Base-by-base conservation (phyloP, 2,329 filamentous ascomycete genomes). In the Thielaviopsis punctulata region DNA sequence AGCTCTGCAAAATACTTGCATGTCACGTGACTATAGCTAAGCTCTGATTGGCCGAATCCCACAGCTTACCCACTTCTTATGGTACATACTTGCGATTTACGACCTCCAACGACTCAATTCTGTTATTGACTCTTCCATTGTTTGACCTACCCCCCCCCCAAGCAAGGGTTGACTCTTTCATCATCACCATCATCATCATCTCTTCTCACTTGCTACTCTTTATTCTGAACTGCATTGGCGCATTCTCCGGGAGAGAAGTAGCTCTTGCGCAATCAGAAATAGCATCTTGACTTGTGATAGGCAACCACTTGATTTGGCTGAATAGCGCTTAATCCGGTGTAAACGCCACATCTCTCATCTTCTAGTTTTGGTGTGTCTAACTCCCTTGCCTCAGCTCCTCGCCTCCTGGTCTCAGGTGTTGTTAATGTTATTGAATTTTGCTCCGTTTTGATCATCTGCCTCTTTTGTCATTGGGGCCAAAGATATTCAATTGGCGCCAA, bases 161-260 rank as follows among this genome's bases (percentile, higher is more conserved):
- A 51, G 44, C 52, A 51, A 33, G 48, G 48, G 44, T 54, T 51
- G 43, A 48, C 33, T 19, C 46, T 47, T 45, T 22, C 48, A 44
- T 48, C 45, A 39, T 33, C 23, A 47, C 43, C 33, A 41, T 49
- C 44, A n/a, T n/a, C n/a, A n/a, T n/a, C n/a, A n/a, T n/a, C n/a
- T n/a, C n/a, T n/a, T 43, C 23, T 27, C 7, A 30, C 15, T 22
- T 24, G 22, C 5, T 41, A 33, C n/a, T 36, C 30, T 23, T 48
- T 33, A 43, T 36, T 47, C 50, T 52, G 44, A 47, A 52, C 36
- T 43, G 50, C 50, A 52, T 52, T 43, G 50, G 50, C 50, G 44
- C 45, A 52, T 24, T 52, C 49, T 51, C 43, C 49, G 30, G 49
- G 49, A 51, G 49, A 46, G 49, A 51, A 22, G 19, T 23, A 51